A percentile compares a stretch with the other conserved stretches of the same genome.
Conservation (phyloP, 2,329 filamentous ascomycete species). For the Claviceps citrina region DNA sequence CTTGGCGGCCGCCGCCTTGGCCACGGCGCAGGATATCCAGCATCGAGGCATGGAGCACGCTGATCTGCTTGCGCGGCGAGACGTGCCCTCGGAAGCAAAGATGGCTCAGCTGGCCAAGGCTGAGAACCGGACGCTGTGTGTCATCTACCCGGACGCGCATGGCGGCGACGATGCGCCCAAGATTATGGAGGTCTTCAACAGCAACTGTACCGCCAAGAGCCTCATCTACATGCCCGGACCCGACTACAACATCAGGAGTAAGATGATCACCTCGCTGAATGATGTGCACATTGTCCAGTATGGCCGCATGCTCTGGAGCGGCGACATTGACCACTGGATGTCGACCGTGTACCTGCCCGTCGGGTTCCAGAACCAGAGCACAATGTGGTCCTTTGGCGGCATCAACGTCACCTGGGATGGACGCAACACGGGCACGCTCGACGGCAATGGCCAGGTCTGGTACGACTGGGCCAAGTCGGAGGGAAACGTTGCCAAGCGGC, state of each 20-base stretch:
- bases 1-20: not conserved
- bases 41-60: constrained; percentile 2
- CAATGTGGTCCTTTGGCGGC: constrained; percentile 40
- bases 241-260: constrained; percentile 19
- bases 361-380: constrained; percentile 40
- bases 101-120: constrained; percentile 6
- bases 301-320: constrained; percentile 25
- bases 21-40: not conserved
- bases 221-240: constrained; percentile 19
- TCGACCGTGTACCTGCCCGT: constrained; percentile 30
- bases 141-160: constrained; percentile 13
- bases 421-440: constrained; percentile 34
- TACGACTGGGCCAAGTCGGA: constrained; percentile 32
- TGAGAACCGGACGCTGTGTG: constrained; percentile 14
- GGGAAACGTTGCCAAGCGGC: constrained; percentile 32
- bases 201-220: constrained; percentile 15
- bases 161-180: constrained; percentile 18
- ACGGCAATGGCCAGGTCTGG: constrained; percentile 47
- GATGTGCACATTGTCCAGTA: constrained; percentile 29
- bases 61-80: not conserved
- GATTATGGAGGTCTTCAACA: constrained; percentile 19
- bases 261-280: constrained; percentile 20
- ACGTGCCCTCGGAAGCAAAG: not conserved
- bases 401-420: constrained; percentile 33
- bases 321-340: constrained; percentile 36